These are phyloP conservation scores for Phialophora chinensis DNA, from an alignment of 2,329 filamentous ascomycete genomes.

Conservation along the genomic window DNA sequence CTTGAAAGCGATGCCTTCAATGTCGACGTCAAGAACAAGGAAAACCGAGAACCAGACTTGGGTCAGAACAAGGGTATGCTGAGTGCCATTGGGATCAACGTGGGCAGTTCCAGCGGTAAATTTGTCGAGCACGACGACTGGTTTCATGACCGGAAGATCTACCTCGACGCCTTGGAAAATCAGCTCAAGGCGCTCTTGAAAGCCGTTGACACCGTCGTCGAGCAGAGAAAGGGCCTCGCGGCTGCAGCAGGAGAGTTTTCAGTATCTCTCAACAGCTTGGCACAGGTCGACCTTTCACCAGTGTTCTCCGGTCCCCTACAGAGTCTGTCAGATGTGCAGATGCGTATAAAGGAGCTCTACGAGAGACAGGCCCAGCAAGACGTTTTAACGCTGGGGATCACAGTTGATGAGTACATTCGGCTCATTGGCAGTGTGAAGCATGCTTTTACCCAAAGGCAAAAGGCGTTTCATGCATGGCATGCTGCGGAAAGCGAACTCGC, in stretches of 20 bases:
- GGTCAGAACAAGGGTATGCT: constrained; percentile 93
- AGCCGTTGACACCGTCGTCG: constrained; percentile 90
- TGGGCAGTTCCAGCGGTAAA: constrained; percentile 75
- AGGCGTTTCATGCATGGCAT: constrained; percentile 95
- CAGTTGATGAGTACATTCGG: constrained; percentile 97
- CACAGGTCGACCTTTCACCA: constrained; percentile 89
- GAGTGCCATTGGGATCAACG: constrained; percentile 78
- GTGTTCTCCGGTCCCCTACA: constrained; percentile 87
- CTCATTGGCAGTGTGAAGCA: constrained; percentile 94
- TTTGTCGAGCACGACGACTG: constrained; percentile 99
- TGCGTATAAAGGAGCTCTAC: constrained; percentile 93
- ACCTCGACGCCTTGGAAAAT: constrained; percentile 89
- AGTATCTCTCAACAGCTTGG: constrained; percentile 86
- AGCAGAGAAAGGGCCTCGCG: constrained; percentile 88
- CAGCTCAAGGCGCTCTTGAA: constrained; percentile 90
- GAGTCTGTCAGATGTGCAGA: constrained; percentile 87
- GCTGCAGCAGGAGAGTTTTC: constrained; percentile 95
- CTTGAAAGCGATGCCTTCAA: constrained; percentile 96
- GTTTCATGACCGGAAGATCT: constrained; percentile 96
- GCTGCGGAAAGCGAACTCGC: constrained; percentile 84
- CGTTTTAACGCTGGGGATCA: constrained; percentile 92
- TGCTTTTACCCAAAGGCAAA: constrained; percentile 89
- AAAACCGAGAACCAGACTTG: constrained; percentile 83
- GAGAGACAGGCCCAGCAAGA: constrained; percentile 97
- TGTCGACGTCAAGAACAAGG: constrained; percentile 96